Base-by-base conservation (phyloP, 768 basidiomycete species). In the Rhizopogon salebrosus region DNA sequence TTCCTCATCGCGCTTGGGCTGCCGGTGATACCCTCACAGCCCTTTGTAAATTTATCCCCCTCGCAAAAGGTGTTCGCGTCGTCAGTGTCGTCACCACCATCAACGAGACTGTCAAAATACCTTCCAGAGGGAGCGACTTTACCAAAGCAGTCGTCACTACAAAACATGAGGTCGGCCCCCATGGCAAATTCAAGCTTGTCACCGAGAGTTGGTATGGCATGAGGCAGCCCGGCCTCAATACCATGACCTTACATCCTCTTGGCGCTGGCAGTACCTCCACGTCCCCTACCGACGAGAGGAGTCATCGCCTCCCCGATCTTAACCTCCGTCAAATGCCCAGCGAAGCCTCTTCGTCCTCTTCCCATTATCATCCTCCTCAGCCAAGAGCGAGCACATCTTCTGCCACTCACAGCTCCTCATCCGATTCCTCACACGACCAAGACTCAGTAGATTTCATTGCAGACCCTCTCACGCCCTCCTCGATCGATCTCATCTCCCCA, bases 1-100 rank as follows among this genome's bases (percentile, higher is more conserved):
- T 98, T 29, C 95, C 95, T 0, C 93, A 95, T 77, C 95, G 95
- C 64, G 95, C 95, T 0, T 98, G 89, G 84, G 91, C 93, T 0
- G 89, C 86, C 0, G 95, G 94, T 6, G 94, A 98, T 68, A 79
- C 77, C 9, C 72, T 97, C 52, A 86, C 87, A 0, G 86, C 91
- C 0, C 72, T 87, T 11, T 79, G 92, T 68, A 97, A 95, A 66
- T 90, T 97, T 65, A 83, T 84, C 31, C 94, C 95, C 0, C 72
- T 97, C 20, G 72, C 77, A 36, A 98, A 98, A 68, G 95, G 95
- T 7, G 85, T 88, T 5, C 73, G 76, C 41, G 85, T 98, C 16
- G 69, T 82, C 5, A 78, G 70, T 41, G 79, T 95, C 22, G 68
- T 75, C 18, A 89, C 87, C 4, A 76, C 81, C 7, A 72, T 98